These are phyloP conservation scores for Eutrema japonicum DNA, from an alignment of 345 rosid species.

Conservation along the genomic window DNA sequence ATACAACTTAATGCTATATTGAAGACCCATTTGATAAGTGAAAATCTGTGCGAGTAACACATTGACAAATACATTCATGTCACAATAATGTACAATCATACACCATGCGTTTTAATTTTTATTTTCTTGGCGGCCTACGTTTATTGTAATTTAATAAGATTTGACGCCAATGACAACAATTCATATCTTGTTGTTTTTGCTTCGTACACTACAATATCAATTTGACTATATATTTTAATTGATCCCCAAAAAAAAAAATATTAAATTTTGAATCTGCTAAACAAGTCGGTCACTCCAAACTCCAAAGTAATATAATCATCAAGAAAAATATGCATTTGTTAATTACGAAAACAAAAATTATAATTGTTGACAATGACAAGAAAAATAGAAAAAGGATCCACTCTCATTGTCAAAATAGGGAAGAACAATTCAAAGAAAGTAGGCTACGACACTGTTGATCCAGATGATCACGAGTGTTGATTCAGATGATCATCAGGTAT, in stretches of 20 bases:
- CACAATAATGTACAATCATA: too few species aligned
- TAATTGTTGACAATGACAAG: not conserved
- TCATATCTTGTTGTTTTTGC: too few species aligned
- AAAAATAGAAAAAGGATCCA: not conserved
- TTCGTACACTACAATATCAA: too few species aligned
- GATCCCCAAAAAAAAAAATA: not conserved
- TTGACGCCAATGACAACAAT: too few species aligned
- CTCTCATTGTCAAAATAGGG: not conserved
- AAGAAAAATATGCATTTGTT: not conserved
- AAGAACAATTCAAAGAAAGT: conserved; percentile 5
- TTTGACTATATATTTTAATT: not conserved
- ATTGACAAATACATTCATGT: not conserved
- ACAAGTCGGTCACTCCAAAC: not conserved
- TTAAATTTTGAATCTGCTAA: not conserved
- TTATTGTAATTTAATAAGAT: too few species aligned
- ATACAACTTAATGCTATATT: too few species aligned
- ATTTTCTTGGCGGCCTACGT: not conserved
- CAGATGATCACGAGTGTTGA: too few species aligned
- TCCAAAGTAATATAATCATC: not conserved
- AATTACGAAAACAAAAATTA: not conserved
- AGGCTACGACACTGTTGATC: not conserved
- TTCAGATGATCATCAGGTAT: too few species aligned
- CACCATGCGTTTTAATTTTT: not conserved
- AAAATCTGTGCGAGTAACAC: too few species aligned
- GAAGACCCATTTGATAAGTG: too few species aligned